A percentile compares a stretch with the other conserved stretches of the same genome.
phyloP scores from a whole-genome alignment of 2,329 filamentous ascomycete genomes.

The Colletotrichum falcatum region DNA sequence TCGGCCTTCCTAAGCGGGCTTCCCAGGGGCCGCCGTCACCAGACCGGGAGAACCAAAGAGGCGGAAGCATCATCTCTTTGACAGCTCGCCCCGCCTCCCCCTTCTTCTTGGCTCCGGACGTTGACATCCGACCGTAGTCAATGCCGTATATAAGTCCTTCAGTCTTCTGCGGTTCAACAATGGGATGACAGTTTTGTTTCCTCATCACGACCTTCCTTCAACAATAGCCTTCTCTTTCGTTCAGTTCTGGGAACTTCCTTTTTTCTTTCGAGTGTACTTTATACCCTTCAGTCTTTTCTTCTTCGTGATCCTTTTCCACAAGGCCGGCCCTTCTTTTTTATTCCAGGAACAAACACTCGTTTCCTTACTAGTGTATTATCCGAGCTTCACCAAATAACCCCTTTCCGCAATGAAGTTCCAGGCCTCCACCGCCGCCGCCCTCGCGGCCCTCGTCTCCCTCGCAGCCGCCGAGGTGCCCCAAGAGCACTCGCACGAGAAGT shows the following conservation, averaged over 20 bases:
- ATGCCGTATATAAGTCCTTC: slow-evolving; percentile 29
- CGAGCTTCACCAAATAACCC: not conserved
- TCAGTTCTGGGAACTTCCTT: slow-evolving; percentile 43
- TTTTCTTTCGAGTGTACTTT: slow-evolving; percentile 5
- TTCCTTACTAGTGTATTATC: not conserved
- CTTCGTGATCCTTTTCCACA: slow-evolving; percentile 22
- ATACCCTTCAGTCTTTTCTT: slow-evolving; percentile 21
- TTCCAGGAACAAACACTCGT: not conserved
- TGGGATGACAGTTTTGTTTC: not conserved
- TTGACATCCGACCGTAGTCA: not conserved
- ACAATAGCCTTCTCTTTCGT: slow-evolving; percentile 36
- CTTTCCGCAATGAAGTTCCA: slow-evolving; percentile 38
- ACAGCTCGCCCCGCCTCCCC: not conserved
- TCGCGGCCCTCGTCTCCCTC: slow-evolving; percentile 37
- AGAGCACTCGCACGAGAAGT: slow-evolving; percentile 66
- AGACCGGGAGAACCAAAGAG: slow-evolving; percentile 18
- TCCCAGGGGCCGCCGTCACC: not conserved
- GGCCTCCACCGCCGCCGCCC: slow-evolving; percentile 22
- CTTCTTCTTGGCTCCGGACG: too few relatives aligned
- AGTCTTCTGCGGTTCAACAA: not conserved
- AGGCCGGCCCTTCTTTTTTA: slow-evolving; percentile 43
- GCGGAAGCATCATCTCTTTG: not conserved
- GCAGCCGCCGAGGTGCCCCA: slow-evolving; percentile 62
- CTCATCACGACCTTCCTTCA: slow-evolving; percentile 26
- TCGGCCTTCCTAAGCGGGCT: slow-evolving; percentile 24